These are phyloP conservation scores for Tolypocladium tropicale DNA, from an alignment of 2,329 filamentous ascomycete genomes.

Conservation along the genomic window DNA sequence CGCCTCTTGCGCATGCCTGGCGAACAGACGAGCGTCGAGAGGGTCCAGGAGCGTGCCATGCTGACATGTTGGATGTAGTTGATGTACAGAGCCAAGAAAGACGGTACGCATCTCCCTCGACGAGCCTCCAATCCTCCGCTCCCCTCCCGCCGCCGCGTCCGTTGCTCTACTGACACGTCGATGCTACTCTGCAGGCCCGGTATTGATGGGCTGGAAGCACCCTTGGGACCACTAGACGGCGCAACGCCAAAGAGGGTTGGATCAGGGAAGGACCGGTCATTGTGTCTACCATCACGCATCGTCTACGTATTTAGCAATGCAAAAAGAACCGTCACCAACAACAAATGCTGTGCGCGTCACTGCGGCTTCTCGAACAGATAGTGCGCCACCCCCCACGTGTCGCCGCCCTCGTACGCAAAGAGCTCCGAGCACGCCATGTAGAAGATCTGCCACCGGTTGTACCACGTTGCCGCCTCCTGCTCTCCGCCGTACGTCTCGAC, in stretches of 20 bases:
- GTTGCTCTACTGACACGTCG: not conserved
- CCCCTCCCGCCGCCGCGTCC: not conserved
- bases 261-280: not conserved
- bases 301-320: not conserved
- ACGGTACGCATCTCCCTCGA: constrained; percentile 44
- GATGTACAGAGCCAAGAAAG: constrained; percentile 94
- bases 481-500: constrained; percentile 55
- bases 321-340: not conserved
- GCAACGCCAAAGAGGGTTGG: not conserved
- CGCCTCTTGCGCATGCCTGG: not conserved
- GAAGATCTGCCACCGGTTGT: constrained; percentile 62
- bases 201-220: constrained; percentile 85
- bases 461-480: constrained; percentile 47
- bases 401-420: constrained; percentile 54
- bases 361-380: constrained; percentile 53
- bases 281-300: not conserved
- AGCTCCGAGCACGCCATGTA: constrained; percentile 62
- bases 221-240: constrained; percentile 74
- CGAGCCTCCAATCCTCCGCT: not conserved
- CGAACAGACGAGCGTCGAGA: not conserved
- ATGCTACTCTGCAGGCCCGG: constrained; percentile 42
- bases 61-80: constrained; percentile 41
- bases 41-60: not conserved
- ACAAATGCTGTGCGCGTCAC: not conserved
- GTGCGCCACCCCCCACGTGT: constrained; percentile 59